These are phyloP conservation scores for Planoprotostelium fungivorum DNA, from an alignment of 78 protist species.

Conservation along the genomic window DNA sequence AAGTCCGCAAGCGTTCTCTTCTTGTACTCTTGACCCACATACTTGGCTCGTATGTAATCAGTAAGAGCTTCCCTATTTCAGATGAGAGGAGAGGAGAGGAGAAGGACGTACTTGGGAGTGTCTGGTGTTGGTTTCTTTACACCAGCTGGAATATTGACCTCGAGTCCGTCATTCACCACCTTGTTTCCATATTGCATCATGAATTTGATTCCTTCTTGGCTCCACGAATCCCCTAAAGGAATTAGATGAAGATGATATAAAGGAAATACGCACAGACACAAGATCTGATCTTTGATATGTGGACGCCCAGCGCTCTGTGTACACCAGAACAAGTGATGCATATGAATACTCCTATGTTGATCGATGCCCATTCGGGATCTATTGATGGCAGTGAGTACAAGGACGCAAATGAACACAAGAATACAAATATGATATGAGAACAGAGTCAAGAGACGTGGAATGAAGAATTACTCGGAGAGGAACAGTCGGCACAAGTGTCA, in stretches of 20 bases:
- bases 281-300: slow-evolving; percentile 71
- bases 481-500: slow-evolving; percentile 53
- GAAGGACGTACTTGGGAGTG: slow-evolving; percentile 6
- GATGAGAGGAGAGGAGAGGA: no score
- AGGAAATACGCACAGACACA: background rate
- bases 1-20: background rate
- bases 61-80: background rate
- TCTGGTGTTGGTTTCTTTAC: slow-evolving; percentile 9
- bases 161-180: slow-evolving; percentile 24
- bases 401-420: no score
- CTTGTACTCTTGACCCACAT: background rate
- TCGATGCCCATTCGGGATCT: slow-evolving; percentile 71
- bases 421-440: no score
- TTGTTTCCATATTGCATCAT: slow-evolving; percentile 50
- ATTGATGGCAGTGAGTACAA: no score
- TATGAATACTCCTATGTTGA: slow-evolving; percentile 65
- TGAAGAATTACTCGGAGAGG: background rate
- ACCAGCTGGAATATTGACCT: slow-evolving; percentile 18
- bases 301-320: slow-evolving; percentile 74
- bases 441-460: background rate
- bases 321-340: slow-evolving; percentile 79
- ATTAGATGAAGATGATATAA: background rate
- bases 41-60: background rate
- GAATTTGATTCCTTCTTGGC: background rate
- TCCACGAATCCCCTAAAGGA: slow-evolving; percentile 58